Conservation (phyloP, 306 rosid species). For the Cicer cuneatum region DNA sequence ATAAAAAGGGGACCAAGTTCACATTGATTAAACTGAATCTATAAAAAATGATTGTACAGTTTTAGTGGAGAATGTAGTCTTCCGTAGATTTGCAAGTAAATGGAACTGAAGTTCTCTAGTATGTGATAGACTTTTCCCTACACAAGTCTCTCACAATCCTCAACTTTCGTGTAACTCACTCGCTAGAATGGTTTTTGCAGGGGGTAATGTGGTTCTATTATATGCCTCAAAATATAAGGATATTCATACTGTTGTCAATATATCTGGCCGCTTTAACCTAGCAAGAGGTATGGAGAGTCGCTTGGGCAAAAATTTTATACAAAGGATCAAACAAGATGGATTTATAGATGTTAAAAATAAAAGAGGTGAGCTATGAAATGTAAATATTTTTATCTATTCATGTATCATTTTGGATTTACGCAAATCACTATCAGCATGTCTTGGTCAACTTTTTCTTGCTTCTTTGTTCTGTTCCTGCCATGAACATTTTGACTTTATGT, state of each 20-base stretch:
- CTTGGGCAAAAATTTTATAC: constrained; percentile 73
- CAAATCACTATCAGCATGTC: constrained; percentile 1
- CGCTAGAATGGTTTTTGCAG: constrained; percentile 55
- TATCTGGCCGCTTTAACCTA: constrained; percentile 89
- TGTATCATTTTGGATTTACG: constrained; percentile 25
- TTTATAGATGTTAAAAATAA: constrained; percentile 75
- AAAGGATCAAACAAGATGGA: constrained; percentile 77
- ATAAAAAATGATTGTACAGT: background rate
- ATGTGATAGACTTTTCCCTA: constrained; percentile 6
- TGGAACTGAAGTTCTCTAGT: constrained; percentile 28
- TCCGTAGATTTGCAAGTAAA: constrained; percentile 15
- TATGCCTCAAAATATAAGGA: constrained; percentile 83
- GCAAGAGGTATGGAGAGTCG: constrained; percentile 83
- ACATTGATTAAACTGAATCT: constrained; percentile 16
- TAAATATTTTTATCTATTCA: background rate
- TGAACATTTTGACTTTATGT: constrained; percentile 45
- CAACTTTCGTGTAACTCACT: constrained; percentile 17
- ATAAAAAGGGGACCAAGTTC: constrained; percentile 1
- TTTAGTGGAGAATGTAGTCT: background rate
- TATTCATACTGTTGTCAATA: constrained; percentile 66
- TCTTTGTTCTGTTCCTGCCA: constrained; percentile 5
- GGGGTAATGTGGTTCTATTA: constrained; percentile 83
- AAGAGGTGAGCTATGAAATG: constrained; percentile 65
- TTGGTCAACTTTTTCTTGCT: constrained; percentile 11
- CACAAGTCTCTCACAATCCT: constrained; percentile 7